phyloP scores from a whole-genome alignment of 2,329 filamentous ascomycete species.

The Curvularia verruculosa region DNA sequence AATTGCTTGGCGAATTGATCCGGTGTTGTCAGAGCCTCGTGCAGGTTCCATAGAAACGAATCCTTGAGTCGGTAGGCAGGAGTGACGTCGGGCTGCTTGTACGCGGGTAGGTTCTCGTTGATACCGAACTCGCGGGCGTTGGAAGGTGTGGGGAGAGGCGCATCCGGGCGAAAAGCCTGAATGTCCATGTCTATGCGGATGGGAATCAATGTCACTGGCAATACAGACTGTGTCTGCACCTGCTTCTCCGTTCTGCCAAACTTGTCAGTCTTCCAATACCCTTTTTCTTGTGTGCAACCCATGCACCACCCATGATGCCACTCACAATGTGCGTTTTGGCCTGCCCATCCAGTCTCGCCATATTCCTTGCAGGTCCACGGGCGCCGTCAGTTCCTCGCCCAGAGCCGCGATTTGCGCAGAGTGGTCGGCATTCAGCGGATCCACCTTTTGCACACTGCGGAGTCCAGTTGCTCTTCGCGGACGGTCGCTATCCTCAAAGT shows the following conservation, averaged over 20 bases:
- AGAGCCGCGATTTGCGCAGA: slow-evolving; percentile 74
- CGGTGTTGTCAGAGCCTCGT: slow-evolving; percentile 91
- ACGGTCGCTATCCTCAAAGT: slow-evolving; percentile 75
- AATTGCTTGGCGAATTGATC: slow-evolving; percentile 93
- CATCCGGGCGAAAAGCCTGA: slow-evolving; percentile 72
- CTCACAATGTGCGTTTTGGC: slow-evolving; percentile 57
- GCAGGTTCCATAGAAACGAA: slow-evolving; percentile 96
- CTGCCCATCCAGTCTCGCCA: slow-evolving; percentile 97
- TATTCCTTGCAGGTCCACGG: slow-evolving; percentile 85
- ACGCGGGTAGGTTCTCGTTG: slow-evolving; percentile 77
- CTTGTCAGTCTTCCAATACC: slow-evolving; percentile 16
- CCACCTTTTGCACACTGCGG: slow-evolving; percentile 75
- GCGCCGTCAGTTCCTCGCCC: slow-evolving; percentile 78
- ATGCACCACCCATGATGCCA: slow-evolving; percentile 20
- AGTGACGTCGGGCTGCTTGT: slow-evolving; percentile 77
- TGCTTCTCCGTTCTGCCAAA: slow-evolving; percentile 64
- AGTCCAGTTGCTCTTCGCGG: slow-evolving; percentile 76
- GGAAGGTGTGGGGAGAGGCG: slow-evolving; percentile 68
- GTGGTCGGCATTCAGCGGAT: slow-evolving; percentile 64
- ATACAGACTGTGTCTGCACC: slow-evolving; percentile 68
- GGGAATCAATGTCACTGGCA: slow-evolving; percentile 89
- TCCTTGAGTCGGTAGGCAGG: slow-evolving; percentile 89
- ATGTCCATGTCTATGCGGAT: slow-evolving; percentile 97
- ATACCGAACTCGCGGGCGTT: slow-evolving; percentile 63
- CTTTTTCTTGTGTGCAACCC: neutral